Evolutionary conservation across 1,139 yeast genomes (phyloP), one percentile per base, ranked within the genome.

Genomic region (Suhomyces guaymorum): DNA sequence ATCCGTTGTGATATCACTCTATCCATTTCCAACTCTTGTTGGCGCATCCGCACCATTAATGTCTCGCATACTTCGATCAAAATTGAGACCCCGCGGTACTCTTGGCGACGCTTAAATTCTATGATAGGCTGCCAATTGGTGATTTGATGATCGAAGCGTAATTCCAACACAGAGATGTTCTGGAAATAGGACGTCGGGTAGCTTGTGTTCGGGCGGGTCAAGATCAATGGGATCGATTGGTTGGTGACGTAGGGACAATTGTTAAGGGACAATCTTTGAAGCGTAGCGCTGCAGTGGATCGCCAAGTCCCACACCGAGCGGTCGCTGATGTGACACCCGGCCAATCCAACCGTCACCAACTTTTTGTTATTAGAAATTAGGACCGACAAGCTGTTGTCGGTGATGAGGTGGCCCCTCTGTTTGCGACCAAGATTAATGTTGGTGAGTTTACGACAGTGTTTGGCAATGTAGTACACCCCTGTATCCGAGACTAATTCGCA

Each of bases 291-390:
- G 39, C 85, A 73, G 41, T 69, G 59, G 15, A 73, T 57, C 0
- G 92, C 92, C 28, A 89, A 62, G 51, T 85, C 92, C 95, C 95
- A 87, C 16, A 90, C 63, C 5, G 84, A 70, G 30, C 78, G 71
- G 61, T 90, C 96, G 13, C 85, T 77, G 17, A 90, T 72, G 37
- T 75, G 69, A 56, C 96, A 87, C 6, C 97, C 97, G 0, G 97
- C 96, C 11, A 88, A 62, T 0, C 97, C 97, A 30, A 90, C 66
- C 0, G 97, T 89, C 31, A 68, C 68, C 26, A 89, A 62, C 10
- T 66, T 56, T 3, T 78, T 71, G 44, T 71, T 68, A 48, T 76
- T 76, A 27, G 68, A 66, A 5, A 81, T 75, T 20, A 90, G 61
- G 15, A 73, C 71, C 12, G 75, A 63, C 24, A 89, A 59, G 10